These are phyloP conservation scores for Aspergillus brunneoviolaceus DNA, from an alignment of 2,329 filamentous ascomycete species.

Conservation along the genomic window DNA sequence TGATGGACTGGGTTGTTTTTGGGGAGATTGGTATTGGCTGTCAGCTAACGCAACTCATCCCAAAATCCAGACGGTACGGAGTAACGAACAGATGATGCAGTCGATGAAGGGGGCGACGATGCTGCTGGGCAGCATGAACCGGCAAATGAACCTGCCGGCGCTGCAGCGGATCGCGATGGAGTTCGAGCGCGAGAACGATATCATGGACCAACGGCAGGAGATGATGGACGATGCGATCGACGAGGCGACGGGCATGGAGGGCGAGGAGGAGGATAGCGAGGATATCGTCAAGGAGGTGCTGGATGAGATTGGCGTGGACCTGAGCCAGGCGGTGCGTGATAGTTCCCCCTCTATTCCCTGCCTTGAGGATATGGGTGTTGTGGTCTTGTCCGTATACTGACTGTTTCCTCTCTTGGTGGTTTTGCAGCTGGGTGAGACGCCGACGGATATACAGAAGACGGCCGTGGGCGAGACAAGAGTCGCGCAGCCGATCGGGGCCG, in stretches of 20 bases:
- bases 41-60: no score
- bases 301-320: constrained; percentile 93
- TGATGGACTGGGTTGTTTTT: background rate
- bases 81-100: constrained; percentile 99
- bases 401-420: background rate
- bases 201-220: constrained; percentile 98
- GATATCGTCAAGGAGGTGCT: constrained; percentile 95
- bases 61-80: constrained; percentile 74
- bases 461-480: constrained; percentile 72
- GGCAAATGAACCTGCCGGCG: constrained; percentile 93
- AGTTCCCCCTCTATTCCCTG: background rate
- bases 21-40: constrained; percentile 10
- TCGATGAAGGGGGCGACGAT: constrained; percentile 97
- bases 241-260: constrained; percentile 83
- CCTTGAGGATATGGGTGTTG: no score
- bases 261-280: constrained; percentile 89
- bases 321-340: constrained; percentile 77
- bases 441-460: constrained; percentile 74
- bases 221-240: constrained; percentile 99
- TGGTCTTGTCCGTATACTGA: constrained; percentile 19
- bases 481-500: constrained; percentile 73
- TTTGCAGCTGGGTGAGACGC: constrained; percentile 82
- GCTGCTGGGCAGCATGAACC: constrained; percentile 94
- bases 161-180: constrained; percentile 98
- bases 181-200: constrained; percentile 97